Evolutionary conservation across 495 filamentous ascomycete genomes (phyloP), one percentile per base, ranked within the genome.

Genomic region (Hypoxylon lenormandii): DNA sequence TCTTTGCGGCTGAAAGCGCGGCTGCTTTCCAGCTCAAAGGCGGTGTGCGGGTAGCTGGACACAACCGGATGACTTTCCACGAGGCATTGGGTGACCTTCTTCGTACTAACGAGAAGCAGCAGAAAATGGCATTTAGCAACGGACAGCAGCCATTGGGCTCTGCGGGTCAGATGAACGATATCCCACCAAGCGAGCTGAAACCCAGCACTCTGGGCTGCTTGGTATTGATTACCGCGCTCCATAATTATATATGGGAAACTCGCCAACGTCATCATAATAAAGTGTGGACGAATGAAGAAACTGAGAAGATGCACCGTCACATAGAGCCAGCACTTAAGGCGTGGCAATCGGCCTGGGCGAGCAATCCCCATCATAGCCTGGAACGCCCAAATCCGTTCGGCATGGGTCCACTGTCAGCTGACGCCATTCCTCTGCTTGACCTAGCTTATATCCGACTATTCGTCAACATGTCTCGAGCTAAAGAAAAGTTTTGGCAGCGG

Each of bases 161-260:
- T 11, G 74, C 75, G 4, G 54, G 75, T 26, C 79, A 82, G 47
- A 36, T 78, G 15, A 78, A 81, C 48, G 83, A 87, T 37, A 74
- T 88, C 1, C 80, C 86, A 18, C 84, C 85, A 71, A 87, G 84
- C 56, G 86, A 93, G 49, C 80, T 96, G 57, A 89, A 88, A 64
- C 93, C 94, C 2, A 98, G 95, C 78, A 95, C 94, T 5, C 97
- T 97, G 72, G 95, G 95, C 18, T 98, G 95, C 78, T 81, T 97
- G 13, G 86, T 97, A 10, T 82, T 98, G 53, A 98, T 98, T 74
- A 96, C 97, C 77, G 94, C 95, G 1, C 81, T 98, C 22, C 95
- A 98, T 78, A 97, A 97, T 66, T 97, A 97, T 77, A 97, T 98
- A 45, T 98, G 95, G 95, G 94, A 98, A 79, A 97, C 93, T 1